Base-by-base conservation (phyloP, 2,329 filamentous ascomycete genomes). In the Claviceps monticola region DNA sequence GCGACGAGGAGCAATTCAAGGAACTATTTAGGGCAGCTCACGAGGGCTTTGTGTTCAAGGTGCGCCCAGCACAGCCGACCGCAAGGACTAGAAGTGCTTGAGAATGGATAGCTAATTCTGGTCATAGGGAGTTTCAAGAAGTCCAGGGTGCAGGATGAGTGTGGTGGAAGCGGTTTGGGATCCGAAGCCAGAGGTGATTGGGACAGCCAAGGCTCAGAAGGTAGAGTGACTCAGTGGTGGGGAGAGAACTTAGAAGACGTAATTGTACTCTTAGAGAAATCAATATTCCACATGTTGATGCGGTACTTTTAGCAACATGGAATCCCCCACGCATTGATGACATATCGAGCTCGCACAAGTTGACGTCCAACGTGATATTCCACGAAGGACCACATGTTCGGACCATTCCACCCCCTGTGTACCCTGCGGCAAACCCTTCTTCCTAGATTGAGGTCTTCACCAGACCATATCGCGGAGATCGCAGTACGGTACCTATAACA, bases 111-210 rank as follows among this genome's bases (percentile, higher is more conserved):
- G 43, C 48, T 49, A n/a, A 46, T 21, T 3, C 7, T 29, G 9
- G 42, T 16, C 3, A 5, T 29, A 71, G 69, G 68, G 72, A 1
- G 68, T 72, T 2, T 68, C 59, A 8, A 67, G 71, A 50, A 61
- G 61, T 1, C 59, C 66, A 16, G 68, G 66, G 3, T 74, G 69
- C 56, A 62, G 71, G 45, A 75, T 75, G 73, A 72, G 70, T 48
- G 63, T 75, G 21, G 60, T 75, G 19, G 73, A 75, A 55, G 73
- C 72, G 9, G 66, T 74, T 17, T 75, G 73, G 73, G 61, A 66
- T 48, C 67, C 53, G 34, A 19, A 9, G 5, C 9, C 37, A 42
- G 19, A 36, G 14, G 13, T 13, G n/a, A 48, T 26, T 43, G 13
- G 34, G 19, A 23, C 36, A 2, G 42, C 37, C 39, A 14, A 46